Evolutionary conservation across 306 rosid species (phyloP), one percentile per base, ranked within the genome.

Genomic region (barrel medic (Medicago truncatula)): DNA sequence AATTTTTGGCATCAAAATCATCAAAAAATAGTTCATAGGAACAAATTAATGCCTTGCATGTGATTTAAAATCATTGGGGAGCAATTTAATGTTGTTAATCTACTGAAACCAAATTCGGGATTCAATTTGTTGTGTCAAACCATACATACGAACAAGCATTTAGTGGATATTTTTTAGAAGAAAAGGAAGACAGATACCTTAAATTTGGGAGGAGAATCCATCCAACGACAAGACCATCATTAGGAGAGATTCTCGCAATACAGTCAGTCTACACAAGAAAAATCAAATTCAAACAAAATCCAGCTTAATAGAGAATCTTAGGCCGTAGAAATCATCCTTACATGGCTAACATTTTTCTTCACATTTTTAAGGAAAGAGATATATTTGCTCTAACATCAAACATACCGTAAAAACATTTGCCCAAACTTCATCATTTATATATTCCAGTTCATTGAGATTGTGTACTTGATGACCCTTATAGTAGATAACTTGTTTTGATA

Each of bases 361-460:
- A 68, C 15, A 64, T 17, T 31, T 70, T 38, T 15, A 20, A 28
- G 70, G 57, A 68, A 54, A 80, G 18, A 44, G 1, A 74, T 78
- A 23, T 67, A 69, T 41, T 47, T 56, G 58, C 46, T 62, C 38
- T 70, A 71, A 34, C 44, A 38, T 36, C 60, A 58, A 52, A 49
- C 78, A 70, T 79, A 95, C 98, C 87, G 3, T 69, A 78, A 54
- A 87, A 69, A 95, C 89, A 76, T 95, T 95, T 57, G 97, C 97
- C 97, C 98, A 95, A 78, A 95, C 85, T 89, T 95, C 96, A 46
- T 90, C 91, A 46, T 92, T 75, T 78, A 95, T 69, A 76, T 83
- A 92, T 82, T 94, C 98, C 81, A 95, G 81, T 83, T 95, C 98
- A 71, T 95, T 90, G 79, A 95, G 93, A 83, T 92, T 87, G 80